A percentile compares a stretch with the other conserved stretches of the same genome.
Evolutionary conservation across 805 yeast species (phyloP).

Genomic region (Trichomonascus vanleenenianus): DNA sequence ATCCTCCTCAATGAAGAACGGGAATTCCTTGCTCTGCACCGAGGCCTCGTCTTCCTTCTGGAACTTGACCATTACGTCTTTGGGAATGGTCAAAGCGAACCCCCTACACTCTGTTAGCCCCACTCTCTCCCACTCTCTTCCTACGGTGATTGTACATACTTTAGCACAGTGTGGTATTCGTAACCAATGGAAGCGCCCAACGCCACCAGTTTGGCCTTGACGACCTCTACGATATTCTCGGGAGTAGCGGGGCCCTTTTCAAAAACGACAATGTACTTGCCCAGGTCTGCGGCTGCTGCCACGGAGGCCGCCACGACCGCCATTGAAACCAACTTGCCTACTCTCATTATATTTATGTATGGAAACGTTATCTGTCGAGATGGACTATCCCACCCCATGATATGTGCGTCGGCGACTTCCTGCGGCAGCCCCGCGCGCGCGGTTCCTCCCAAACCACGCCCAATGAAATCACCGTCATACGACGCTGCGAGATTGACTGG

Average conservation of each 20-base stretch:
- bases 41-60: constrained; percentile 5
- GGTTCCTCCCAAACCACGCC: no score
- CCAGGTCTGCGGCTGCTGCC: no score
- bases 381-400: no score
- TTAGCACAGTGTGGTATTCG: constrained; percentile 39
- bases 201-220: constrained; percentile 29
- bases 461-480: no score
- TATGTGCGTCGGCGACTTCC: no score
- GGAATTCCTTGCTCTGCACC: constrained; percentile 24
- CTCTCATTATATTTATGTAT: no score
- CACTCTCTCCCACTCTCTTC: neutral
- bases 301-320: no score
- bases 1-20: constrained; percentile 41
- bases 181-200: constrained; percentile 41
- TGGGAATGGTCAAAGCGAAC: constrained; percentile 37
- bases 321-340: no score
- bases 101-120: constrained; percentile 24
- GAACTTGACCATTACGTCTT: constrained; percentile 20
- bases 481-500: no score
- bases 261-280: constrained; percentile 25
- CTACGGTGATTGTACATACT: no score
- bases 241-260: constrained; percentile 27
- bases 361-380: no score
- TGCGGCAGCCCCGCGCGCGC: no score
- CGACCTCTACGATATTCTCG: constrained; percentile 24